phyloP scores from a whole-genome alignment of 805 yeast species.

The Candida silvicultrix region DNA sequence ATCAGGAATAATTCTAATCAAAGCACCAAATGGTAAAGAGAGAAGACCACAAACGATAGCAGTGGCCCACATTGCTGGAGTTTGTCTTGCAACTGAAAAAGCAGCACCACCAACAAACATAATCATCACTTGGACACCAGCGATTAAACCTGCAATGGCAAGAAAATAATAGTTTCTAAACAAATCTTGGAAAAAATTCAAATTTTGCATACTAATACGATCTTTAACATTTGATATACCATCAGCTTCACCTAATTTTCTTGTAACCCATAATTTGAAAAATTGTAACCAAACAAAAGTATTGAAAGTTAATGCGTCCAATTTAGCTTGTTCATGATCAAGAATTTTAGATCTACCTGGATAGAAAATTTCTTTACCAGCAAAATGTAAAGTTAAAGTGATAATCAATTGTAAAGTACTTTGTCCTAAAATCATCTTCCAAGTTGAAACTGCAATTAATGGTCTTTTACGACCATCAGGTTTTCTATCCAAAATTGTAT shows the following conservation, averaged over 20 bases:
- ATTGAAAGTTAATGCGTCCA: slow-evolving; percentile 86
- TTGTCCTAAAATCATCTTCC: slow-evolving; percentile 97
- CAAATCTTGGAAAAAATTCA: slow-evolving; percentile 79
- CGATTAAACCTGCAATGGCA: slow-evolving; percentile 65
- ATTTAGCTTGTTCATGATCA: slow-evolving; percentile 46
- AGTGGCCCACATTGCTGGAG: slow-evolving; percentile 85
- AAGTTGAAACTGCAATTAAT: slow-evolving; percentile 84
- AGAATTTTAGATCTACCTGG: slow-evolving; percentile 21
- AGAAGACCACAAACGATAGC: slow-evolving; percentile 76
- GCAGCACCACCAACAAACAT: slow-evolving; percentile 99
- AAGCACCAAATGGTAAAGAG: slow-evolving; percentile 72
- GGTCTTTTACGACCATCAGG: slow-evolving; percentile 82
- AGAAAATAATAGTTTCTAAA: slow-evolving; percentile 80
- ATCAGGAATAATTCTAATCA: slow-evolving; percentile 82
- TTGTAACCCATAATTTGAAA: slow-evolving; percentile 84
- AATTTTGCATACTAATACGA: slow-evolving; percentile 55
- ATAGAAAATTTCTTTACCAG: slow-evolving; percentile 58
- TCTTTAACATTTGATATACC: slow-evolving; percentile 51
- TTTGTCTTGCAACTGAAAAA: slow-evolving; percentile 72
- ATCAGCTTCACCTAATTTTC: slow-evolving; percentile 86
- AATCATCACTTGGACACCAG: slow-evolving; percentile 77
- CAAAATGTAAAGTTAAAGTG: slow-evolving; percentile 78
- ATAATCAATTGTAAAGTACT: slow-evolving; percentile 69
- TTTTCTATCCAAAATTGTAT: slow-evolving; percentile 64
- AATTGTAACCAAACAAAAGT: slow-evolving; percentile 98